Conservation (phyloP, 2,329 filamentous ascomycete species). For the Pseudonectria foliicola region DNA sequence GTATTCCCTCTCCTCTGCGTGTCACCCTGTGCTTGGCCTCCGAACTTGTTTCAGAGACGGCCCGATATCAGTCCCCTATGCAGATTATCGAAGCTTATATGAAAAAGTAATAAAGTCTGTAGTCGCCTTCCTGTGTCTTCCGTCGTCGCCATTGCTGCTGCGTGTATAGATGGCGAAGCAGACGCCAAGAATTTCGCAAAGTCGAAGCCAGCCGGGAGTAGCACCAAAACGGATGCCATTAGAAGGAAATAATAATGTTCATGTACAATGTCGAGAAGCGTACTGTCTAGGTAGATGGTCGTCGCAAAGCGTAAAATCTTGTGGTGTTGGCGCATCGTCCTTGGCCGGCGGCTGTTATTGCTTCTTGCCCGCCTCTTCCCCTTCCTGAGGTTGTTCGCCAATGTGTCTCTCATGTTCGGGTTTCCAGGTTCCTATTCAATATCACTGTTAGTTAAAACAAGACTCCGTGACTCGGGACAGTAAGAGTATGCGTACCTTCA, state of each 20-base stretch:
- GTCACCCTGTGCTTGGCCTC: too few species aligned
- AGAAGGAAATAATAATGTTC: conserved; percentile 19
- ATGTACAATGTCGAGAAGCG: conserved; percentile 22
- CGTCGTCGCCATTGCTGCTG: neutral
- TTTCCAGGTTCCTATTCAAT: conserved; percentile 61
- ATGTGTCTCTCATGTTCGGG: conserved; percentile 65
- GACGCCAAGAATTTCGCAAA: neutral
- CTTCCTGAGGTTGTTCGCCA: conserved; percentile 36
- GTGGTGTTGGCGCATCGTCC: conserved; percentile 7
- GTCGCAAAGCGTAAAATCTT: conserved; percentile 18
- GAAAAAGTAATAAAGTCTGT: too few species aligned
- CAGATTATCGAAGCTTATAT: too few species aligned
- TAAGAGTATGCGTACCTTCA: conserved; percentile 56
- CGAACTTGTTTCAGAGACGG: too few species aligned
- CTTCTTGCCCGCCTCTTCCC: conserved; percentile 14
- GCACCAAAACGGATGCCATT: conserved; percentile 16
- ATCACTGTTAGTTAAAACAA: conserved; percentile 2
- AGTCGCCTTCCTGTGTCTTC: too few species aligned
- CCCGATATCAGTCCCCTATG: too few species aligned
- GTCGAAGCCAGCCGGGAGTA: conserved; percentile 16
- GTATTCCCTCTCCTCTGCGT: too few species aligned
- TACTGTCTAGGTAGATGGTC: conserved; percentile 15
- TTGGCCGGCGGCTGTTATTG: conserved; percentile 7
- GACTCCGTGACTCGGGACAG: neutral
- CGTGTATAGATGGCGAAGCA: neutral